Evolutionary conservation across 345 rosid genomes (phyloP).

Genomic region (Viola odorata): DNA sequence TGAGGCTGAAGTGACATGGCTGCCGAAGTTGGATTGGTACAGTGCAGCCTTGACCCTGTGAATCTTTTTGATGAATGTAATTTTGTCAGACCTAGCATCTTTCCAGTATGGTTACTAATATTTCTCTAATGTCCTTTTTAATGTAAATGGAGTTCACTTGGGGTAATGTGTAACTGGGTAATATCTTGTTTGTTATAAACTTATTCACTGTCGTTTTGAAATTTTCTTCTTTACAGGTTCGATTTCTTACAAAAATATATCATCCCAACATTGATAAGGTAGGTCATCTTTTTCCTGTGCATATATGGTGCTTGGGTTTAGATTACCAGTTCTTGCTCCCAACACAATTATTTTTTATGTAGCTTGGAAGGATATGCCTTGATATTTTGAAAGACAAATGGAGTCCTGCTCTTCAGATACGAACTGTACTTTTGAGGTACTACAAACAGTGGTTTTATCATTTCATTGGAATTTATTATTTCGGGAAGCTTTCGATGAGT

Average conservation of each 20-base stretch:
- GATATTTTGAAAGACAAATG: conserved; percentile 98
- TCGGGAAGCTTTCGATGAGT: not conserved
- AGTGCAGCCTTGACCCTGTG: too few relatives aligned
- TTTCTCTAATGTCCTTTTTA: too few relatives aligned
- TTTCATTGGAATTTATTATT: not conserved
- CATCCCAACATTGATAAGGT: conserved; percentile 99
- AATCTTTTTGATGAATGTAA: too few relatives aligned
- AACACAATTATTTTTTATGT: conserved; percentile 11
- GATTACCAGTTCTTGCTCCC: conserved; percentile 1
- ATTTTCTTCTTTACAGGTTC: conserved; percentile 51
- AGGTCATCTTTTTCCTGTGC: conserved; percentile 7
- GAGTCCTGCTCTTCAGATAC: conserved; percentile 99
- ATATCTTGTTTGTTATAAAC: not conserved
- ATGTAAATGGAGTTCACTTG: too few relatives aligned
- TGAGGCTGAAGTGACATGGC: too few relatives aligned
- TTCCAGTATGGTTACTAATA: too few relatives aligned
- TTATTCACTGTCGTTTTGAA: too few relatives aligned
- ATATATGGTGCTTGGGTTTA: not conserved
- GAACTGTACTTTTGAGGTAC: conserved; percentile 97
- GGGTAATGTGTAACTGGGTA: too few relatives aligned
- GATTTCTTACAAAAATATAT: conserved; percentile 95
- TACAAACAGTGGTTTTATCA: not conserved
- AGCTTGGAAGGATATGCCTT: conserved; percentile 99
- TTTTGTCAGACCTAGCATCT: too few relatives aligned
- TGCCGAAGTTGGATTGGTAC: too few relatives aligned